These are phyloP conservation scores for Pinus albicaulis DNA, from an alignment of 75 land plant species.

Conservation along the genomic window DNA sequence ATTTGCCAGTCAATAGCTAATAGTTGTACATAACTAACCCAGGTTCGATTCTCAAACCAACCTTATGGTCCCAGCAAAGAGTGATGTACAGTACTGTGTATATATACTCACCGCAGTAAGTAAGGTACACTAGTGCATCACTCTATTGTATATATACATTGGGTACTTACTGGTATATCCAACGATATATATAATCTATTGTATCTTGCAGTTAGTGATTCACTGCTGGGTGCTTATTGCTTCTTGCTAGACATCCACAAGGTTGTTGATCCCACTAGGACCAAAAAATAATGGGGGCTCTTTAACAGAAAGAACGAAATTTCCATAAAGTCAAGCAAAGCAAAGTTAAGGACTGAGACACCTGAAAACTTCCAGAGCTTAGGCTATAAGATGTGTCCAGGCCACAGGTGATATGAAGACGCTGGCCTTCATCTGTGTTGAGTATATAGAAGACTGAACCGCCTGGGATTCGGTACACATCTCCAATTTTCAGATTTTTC, in stretches of 20 bases:
- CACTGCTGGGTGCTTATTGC: too few species aligned
- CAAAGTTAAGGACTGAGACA: slow-evolving; percentile 4
- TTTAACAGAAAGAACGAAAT: neutral
- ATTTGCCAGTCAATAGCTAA: too few species aligned
- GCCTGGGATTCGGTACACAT: slow-evolving; percentile 47
- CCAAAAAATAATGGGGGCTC: neutral
- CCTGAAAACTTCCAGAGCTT: slow-evolving; percentile 39
- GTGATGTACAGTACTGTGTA: too few species aligned
- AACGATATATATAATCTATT: too few species aligned
- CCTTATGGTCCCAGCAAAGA: neutral
- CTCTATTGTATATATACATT: too few species aligned
- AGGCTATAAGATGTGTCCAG: slow-evolving; percentile 44
- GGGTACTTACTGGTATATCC: too few species aligned
- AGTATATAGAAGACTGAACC: slow-evolving; percentile 68
- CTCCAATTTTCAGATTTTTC: slow-evolving; percentile 43
- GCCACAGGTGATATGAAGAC: slow-evolving; percentile 50
- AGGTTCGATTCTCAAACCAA: too few species aligned
- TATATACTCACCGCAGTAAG: too few species aligned
- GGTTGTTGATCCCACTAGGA: too few species aligned
- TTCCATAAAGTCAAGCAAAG: neutral
- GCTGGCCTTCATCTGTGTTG: slow-evolving; percentile 45
- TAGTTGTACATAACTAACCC: neutral
- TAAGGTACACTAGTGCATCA: too few species aligned
- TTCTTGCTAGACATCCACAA: too few species aligned
- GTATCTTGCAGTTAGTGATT: too few species aligned